Percentiles rank a stretch among this genome's conserved stretches.
These are phyloP conservation scores for Claviceps spartinae DNA, from an alignment of 2,329 filamentous ascomycete genomes.

Conservation along the genomic window DNA sequence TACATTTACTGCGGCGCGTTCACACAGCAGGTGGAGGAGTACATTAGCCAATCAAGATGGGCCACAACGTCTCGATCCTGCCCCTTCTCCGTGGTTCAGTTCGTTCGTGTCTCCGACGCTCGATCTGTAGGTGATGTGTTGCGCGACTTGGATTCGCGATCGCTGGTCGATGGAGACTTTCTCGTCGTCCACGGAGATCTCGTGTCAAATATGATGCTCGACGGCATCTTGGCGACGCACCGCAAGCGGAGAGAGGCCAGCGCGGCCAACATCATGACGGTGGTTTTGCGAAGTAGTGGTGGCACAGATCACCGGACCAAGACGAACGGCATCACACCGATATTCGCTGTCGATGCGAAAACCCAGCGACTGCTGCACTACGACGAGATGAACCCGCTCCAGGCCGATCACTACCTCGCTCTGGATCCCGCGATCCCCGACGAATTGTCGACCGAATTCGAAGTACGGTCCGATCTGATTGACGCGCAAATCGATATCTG, in stretches of 20 bases:
- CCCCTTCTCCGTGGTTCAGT: constrained; percentile 67
- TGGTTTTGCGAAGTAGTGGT: constrained; percentile 72
- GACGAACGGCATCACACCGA: constrained; percentile 57
- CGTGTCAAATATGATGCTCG: constrained; percentile 79
- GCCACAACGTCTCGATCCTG: constrained; percentile 42
- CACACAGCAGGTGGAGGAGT: constrained; percentile 73
- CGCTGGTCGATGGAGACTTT: constrained; percentile 80
- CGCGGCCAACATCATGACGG: constrained; percentile 96
- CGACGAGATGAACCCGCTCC: constrained; percentile 68
- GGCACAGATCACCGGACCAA: constrained; percentile 60
- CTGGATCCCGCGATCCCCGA: constrained; percentile 72
- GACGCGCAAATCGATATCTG: constrained; percentile 96
- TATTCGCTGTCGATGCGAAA: constrained; percentile 74
- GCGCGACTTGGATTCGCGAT: constrained; percentile 78
- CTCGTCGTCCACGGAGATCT: constrained; percentile 86
- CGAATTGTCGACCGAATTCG: constrained; percentile 55
- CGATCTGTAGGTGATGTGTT: constrained; percentile 87
- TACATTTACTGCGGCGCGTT: constrained; percentile 86
- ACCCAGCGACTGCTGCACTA: constrained; percentile 82
- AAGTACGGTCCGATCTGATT: constrained; percentile 75
- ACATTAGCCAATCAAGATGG: constrained; percentile 65
- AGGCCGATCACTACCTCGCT: constrained; percentile 50
- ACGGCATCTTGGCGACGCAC: constrained; percentile 63
- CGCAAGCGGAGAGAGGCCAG: constrained; percentile 67
- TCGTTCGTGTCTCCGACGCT: constrained; percentile 73